Percentiles rank a stretch among this genome's conserved stretches.
These are phyloP conservation scores for Puccinia triticina DNA, from an alignment of 1,284 basidiomycete species.

Conservation along the genomic window DNA sequence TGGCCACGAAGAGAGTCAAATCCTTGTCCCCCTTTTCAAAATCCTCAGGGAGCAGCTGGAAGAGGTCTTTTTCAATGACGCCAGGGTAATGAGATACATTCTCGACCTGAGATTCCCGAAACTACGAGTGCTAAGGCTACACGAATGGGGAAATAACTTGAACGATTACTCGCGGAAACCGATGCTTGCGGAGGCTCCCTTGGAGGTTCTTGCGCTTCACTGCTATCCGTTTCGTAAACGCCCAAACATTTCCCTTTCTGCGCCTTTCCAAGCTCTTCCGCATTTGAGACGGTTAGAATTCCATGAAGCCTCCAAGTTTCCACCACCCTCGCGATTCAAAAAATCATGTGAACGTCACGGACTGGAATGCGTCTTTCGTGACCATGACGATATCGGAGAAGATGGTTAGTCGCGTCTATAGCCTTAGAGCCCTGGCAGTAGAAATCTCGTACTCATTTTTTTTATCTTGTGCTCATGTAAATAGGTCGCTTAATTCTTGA, in stretches of 20 bases:
- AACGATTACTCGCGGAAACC: neutral
- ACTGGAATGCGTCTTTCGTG: neutral
- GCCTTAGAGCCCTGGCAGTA: too few relatives aligned
- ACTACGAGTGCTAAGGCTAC: neutral
- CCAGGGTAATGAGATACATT: neutral
- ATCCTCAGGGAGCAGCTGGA: neutral
- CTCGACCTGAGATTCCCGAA: neutral
- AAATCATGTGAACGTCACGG: neutral
- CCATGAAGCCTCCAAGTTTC: neutral
- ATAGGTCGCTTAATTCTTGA: too few relatives aligned
- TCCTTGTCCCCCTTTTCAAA: neutral
- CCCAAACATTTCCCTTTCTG: neutral
- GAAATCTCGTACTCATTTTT: too few relatives aligned
- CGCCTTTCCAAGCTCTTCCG: neutral
- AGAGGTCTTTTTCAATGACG: conserved; percentile 8
- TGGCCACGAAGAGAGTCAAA: neutral
- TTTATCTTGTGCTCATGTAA: too few relatives aligned
- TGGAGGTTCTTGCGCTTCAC: neutral
- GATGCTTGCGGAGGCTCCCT: neutral
- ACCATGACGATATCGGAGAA: neutral
- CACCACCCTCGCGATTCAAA: neutral
- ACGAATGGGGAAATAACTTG: neutral
- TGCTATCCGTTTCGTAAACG: neutral
- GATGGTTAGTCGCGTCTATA: neutral
- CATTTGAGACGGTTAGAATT: conserved; percentile 17